Percentiles rank a stretch among this genome's conserved stretches.
Conservation (phyloP, 2,329 filamentous ascomycete genomes). For the Fusarium torreyae region DNA sequence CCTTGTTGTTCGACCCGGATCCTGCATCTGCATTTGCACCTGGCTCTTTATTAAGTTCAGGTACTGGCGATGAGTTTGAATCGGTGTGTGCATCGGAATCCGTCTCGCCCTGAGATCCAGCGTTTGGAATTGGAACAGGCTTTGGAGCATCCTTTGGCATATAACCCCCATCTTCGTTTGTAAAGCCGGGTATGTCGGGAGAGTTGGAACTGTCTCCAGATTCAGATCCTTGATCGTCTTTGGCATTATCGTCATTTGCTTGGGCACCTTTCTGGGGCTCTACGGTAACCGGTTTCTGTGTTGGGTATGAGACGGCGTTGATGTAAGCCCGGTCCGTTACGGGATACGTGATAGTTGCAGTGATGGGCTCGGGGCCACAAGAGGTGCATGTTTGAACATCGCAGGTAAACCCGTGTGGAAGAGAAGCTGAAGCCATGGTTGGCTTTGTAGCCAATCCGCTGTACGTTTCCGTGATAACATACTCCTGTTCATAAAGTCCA, state of each 20-base stretch:
- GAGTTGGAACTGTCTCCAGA: background rate
- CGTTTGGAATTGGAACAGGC: background rate
- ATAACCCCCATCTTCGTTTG: background rate
- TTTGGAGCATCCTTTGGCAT: background rate
- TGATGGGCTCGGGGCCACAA: constrained; percentile 30
- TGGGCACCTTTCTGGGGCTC: background rate
- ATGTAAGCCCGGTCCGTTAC: constrained; percentile 56
- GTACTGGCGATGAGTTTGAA: background rate
- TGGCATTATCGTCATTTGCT: background rate
- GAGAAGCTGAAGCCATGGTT: constrained; percentile 5
- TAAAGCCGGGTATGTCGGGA: too few relatives aligned
- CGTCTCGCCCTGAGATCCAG: background rate
- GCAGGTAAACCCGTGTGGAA: constrained; percentile 34
- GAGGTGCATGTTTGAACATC: constrained; percentile 35
- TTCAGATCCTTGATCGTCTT: background rate
- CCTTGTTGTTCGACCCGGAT: background rate
- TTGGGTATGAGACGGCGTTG: constrained; percentile 14
- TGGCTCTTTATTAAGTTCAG: background rate
- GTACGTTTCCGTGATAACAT: constrained; percentile 34
- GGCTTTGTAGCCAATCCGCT: constrained; percentile 31
- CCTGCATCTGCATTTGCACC: background rate
- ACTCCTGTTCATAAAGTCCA: constrained; percentile 34
- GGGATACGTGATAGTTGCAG: constrained; percentile 37
- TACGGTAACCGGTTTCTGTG: background rate
- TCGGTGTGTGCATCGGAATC: background rate